These are phyloP conservation scores for Ogataea methanolica DNA, from an alignment of 805 yeast species.

Conservation along the genomic window DNA sequence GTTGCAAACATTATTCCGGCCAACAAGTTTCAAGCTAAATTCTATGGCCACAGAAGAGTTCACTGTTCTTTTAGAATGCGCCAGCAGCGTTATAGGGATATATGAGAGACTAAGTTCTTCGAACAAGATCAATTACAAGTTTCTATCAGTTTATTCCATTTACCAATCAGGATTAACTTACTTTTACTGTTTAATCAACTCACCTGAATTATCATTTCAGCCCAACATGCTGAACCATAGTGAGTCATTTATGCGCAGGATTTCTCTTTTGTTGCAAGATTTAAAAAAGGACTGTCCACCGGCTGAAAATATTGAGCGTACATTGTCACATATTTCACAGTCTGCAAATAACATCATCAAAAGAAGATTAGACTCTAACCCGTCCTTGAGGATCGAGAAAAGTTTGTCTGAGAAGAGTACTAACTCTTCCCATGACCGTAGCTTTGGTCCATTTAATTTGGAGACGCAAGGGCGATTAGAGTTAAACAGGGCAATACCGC, in stretches of 20 bases:
- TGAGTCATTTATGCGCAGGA: slow-evolving; percentile 5
- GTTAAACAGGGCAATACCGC: no score
- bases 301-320: slow-evolving; percentile 2
- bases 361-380: no score
- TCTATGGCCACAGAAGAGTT: slow-evolving; percentile 2
- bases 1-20: slow-evolving; percentile 15
- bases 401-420: no score
- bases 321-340: no score
- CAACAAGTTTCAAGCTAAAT: slow-evolving; percentile 2
- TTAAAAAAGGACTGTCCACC: slow-evolving; percentile 17
- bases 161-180: slow-evolving; percentile 17
- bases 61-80: slow-evolving; percentile 1
- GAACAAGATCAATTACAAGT: slow-evolving; percentile 17
- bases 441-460: no score
- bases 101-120: slow-evolving; percentile 8
- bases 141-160: slow-evolving; percentile 17
- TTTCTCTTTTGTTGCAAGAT: slow-evolving; percentile 4
- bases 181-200: slow-evolving; percentile 16
- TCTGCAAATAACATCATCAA: no score
- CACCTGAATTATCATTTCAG: slow-evolving; percentile 7
- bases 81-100: slow-evolving; percentile 8
- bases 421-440: no score
- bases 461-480: no score
- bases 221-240: slow-evolving; percentile 3
- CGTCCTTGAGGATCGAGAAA: no score